These are phyloP conservation scores for Eudorina sp. DNA, from an alignment of 139 green algal genomes.

Conservation along the genomic window DNA sequence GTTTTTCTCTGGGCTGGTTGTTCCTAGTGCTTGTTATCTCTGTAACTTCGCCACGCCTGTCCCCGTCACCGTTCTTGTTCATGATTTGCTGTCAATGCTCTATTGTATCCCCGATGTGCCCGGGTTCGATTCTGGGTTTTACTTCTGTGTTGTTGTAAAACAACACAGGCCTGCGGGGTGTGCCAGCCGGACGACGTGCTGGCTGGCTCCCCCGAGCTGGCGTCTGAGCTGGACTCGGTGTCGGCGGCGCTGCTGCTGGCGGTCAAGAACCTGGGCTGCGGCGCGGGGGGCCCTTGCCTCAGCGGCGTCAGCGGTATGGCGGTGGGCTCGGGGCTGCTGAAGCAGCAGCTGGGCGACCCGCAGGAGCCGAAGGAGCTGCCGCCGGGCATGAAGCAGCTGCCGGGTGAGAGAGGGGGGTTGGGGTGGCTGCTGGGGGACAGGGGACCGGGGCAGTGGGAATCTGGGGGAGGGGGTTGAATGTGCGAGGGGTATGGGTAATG, in stretches of 20 bases:
- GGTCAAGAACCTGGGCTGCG: slow-evolving; percentile 48
- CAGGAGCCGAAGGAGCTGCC: slow-evolving; percentile 8
- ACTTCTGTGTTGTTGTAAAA: too few relatives aligned
- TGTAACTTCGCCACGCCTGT: too few relatives aligned
- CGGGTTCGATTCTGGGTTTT: too few relatives aligned
- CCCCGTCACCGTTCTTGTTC: too few relatives aligned
- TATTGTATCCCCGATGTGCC: too few relatives aligned
- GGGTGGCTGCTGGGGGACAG: neutral
- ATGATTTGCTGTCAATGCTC: too few relatives aligned
- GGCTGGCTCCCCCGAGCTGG: neutral
- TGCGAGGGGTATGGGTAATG: too few relatives aligned
- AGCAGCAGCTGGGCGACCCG: too few relatives aligned
- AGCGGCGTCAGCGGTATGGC: slow-evolving; percentile 35
- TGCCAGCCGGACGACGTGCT: neutral
- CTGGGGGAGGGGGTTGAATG: too few relatives aligned
- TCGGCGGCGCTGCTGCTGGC: slow-evolving; percentile 36
- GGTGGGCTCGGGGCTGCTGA: neutral
- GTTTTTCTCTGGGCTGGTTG: too few relatives aligned
- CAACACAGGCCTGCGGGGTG: slow-evolving; percentile 27
- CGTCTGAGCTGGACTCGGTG: slow-evolving; percentile 18
- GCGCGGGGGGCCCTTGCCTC: slow-evolving; percentile 49
- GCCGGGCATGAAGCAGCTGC: slow-evolving; percentile 44
- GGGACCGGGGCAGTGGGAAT: too few relatives aligned
- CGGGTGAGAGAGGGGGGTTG: neutral
- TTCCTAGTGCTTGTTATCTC: too few relatives aligned